These are phyloP conservation scores for Hyphodiscus sp. DNA, from an alignment of 2,329 filamentous ascomycete genomes.

Conservation along the genomic window DNA sequence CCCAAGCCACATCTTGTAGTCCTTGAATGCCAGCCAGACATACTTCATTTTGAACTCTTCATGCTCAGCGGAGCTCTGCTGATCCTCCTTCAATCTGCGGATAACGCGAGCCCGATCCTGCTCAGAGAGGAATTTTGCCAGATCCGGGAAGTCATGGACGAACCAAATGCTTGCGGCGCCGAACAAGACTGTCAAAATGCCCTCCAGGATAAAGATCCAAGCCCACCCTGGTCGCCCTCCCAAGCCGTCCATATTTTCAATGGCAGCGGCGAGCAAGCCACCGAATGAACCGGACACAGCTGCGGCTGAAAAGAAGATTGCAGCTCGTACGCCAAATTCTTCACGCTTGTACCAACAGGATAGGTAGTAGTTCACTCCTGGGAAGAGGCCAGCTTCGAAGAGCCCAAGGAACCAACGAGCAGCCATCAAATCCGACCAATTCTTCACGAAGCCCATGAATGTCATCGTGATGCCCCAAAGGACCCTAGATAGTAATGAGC, in stretches of 20 bases:
- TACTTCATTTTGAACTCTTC: slow-evolving; percentile 70
- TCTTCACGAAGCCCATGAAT: slow-evolving; percentile 33
- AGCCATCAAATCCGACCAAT: slow-evolving; percentile 29
- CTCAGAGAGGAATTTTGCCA: slow-evolving; percentile 64
- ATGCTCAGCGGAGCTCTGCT: slow-evolving; percentile 67
- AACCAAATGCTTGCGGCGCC: slow-evolving; percentile 67
- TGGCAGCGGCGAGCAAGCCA: slow-evolving; percentile 65
- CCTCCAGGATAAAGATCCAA: slow-evolving; percentile 66
- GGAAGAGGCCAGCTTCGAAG: slow-evolving; percentile 69
- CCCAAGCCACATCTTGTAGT: slow-evolving; percentile 78
- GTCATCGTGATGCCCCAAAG: slow-evolving; percentile 64
- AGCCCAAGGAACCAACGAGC: slow-evolving; percentile 57
- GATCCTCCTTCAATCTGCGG: slow-evolving; percentile 61
- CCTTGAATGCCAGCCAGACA: slow-evolving; percentile 64
- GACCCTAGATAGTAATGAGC: slow-evolving; percentile 34
- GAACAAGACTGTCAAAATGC: slow-evolving; percentile 61
- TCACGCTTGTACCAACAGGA: slow-evolving; percentile 77
- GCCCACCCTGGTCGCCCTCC: slow-evolving; percentile 51
- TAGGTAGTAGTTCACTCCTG: slow-evolving; percentile 72
- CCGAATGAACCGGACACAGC: slow-evolving; percentile 74
- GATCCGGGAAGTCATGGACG: slow-evolving; percentile 76
- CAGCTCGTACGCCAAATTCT: slow-evolving; percentile 74
- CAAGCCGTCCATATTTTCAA: slow-evolving; percentile 62
- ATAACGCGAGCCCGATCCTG: slow-evolving; percentile 66
- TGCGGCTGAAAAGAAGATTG: slow-evolving; percentile 79